Evolutionary conservation across 768 basidiomycete genomes (phyloP).

Genomic region (Psilocybe azurescens): DNA sequence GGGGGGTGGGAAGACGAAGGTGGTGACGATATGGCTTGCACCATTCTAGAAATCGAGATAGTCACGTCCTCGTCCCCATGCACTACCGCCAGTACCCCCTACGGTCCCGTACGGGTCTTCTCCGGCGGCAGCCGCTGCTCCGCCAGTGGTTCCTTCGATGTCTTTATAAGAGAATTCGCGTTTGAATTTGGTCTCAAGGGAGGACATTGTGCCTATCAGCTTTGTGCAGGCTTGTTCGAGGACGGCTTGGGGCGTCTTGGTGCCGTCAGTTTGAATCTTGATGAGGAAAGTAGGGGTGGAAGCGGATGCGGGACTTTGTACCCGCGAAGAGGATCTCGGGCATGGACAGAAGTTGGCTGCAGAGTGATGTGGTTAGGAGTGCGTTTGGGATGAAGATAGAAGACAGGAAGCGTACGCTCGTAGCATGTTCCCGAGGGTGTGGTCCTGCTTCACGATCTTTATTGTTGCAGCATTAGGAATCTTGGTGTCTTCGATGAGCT

Average conservation of each 20-base stretch:
- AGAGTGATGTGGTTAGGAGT: slow-evolving; percentile 1
- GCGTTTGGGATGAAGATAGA: background rate
- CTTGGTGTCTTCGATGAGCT: slow-evolving; percentile 94
- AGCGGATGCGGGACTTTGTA: slow-evolving; percentile 98
- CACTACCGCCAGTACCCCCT: slow-evolving; percentile 28
- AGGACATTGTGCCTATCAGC: slow-evolving; percentile 73
- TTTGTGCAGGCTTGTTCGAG: slow-evolving; percentile 85
- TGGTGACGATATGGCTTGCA: background rate
- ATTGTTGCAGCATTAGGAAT: slow-evolving; percentile 97
- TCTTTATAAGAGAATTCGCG: slow-evolving; percentile 84
- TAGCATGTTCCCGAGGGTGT: slow-evolving; percentile 96
- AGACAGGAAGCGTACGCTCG: slow-evolving; percentile 62
- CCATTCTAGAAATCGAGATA: slow-evolving; percentile 50
- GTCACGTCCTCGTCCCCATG: slow-evolving; percentile 55
- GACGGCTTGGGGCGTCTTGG: slow-evolving; percentile 78
- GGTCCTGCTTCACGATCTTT: slow-evolving; percentile 95
- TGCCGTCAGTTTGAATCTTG: slow-evolving; percentile 95
- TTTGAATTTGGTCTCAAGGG: slow-evolving; percentile 79
- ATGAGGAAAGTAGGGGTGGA: slow-evolving; percentile 95
- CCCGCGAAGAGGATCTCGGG: slow-evolving; percentile 90
- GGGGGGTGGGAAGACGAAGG: background rate
- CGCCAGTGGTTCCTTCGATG: slow-evolving; percentile 53
- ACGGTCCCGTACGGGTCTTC: slow-evolving; percentile 38
- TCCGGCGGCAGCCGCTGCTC: slow-evolving; percentile 21
- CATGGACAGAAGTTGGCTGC: slow-evolving; percentile 88